A percentile compares a stretch with the other conserved stretches of the same genome.
Conservation (phyloP, 306 rosid genomes). For the Fagus crenata region DNA sequence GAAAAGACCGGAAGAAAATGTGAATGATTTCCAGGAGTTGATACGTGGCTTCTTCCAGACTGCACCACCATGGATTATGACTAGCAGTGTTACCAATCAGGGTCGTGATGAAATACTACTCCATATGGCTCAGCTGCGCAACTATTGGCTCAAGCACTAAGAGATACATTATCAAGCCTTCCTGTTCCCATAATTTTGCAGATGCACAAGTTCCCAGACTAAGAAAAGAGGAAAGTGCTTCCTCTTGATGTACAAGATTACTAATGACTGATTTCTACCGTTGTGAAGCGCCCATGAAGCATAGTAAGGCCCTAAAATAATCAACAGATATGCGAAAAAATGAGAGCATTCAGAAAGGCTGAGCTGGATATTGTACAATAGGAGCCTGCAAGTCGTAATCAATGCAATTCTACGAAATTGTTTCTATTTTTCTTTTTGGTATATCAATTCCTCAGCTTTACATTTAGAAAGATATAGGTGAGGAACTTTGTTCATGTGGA, state of each 20-base stretch:
- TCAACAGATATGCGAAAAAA: conserved; percentile 2
- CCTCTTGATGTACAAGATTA: not conserved
- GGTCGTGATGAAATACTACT: conserved; percentile 95
- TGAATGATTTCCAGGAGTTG: conserved; percentile 79
- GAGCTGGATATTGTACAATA: not conserved
- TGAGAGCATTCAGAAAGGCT: not conserved
- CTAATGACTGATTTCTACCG: not conserved
- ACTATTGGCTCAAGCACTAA: conserved; percentile 97
- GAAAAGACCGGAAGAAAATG: conserved; percentile 82
- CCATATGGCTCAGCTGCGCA: conserved; percentile 93
- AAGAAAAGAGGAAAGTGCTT: conserved; percentile 3
- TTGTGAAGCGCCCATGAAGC: not conserved
- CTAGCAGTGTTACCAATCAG: conserved; percentile 86
- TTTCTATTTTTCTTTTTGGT: not conserved
- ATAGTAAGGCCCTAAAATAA: conserved; percentile 11
- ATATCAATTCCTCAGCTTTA: not conserved
- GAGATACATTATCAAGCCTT: conserved; percentile 5
- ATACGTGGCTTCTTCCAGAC: conserved; percentile 69
- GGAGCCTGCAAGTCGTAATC: not conserved
- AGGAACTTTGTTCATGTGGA: not conserved
- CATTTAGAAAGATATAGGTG: not conserved
- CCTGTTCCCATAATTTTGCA: not conserved
- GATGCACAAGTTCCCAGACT: conserved; percentile 5
- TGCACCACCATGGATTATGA: conserved; percentile 97
- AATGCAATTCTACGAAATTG: not conserved